Evolutionary conservation across 2,329 filamentous ascomycete genomes (phyloP).

Genomic region (Colletotrichum tanaceti): DNA sequence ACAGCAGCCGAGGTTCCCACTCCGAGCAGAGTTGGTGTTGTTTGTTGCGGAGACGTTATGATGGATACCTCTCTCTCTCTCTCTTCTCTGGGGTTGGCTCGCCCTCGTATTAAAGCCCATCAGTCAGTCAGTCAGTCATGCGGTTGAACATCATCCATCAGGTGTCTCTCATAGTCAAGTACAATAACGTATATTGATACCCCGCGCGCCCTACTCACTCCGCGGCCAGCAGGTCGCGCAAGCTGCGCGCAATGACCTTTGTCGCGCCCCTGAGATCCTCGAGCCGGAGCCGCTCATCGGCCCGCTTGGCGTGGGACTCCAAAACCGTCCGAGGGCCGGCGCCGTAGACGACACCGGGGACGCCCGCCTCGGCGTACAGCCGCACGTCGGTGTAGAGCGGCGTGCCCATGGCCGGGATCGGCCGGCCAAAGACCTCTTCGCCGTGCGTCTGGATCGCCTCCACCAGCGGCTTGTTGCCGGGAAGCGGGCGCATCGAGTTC

Average conservation of each 20-base stretch:
- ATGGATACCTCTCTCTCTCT: no score
- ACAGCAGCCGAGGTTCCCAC: neutral
- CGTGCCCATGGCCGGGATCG: constrained; percentile 19
- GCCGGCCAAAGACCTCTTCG: constrained; percentile 9
- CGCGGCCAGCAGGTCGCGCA: constrained; percentile 15
- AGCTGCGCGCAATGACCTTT: constrained; percentile 20
- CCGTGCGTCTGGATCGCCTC: constrained; percentile 26
- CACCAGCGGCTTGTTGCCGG: constrained; percentile 21
- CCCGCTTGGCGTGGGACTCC: constrained; percentile 37
- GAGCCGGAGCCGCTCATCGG: constrained; percentile 32
- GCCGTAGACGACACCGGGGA: constrained; percentile 34
- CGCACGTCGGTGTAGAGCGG: constrained; percentile 34
- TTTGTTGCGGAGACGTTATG: no score
- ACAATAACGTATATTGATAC: neutral
- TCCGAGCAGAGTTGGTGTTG: neutral
- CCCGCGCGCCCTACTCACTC: neutral
- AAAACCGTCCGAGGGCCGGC: constrained; percentile 34
- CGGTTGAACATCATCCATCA: no score
- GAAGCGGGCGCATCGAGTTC: constrained; percentile 23
- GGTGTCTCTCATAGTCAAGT: neutral
- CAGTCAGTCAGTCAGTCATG: no score
- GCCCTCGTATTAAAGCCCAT: no score
- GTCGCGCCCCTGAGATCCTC: constrained; percentile 28
- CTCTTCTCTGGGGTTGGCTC: no score
- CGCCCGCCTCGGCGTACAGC: constrained; percentile 34